Conservation (phyloP, 805 yeast genomes). For the Scheffersomyces amazonensis region DNA sequence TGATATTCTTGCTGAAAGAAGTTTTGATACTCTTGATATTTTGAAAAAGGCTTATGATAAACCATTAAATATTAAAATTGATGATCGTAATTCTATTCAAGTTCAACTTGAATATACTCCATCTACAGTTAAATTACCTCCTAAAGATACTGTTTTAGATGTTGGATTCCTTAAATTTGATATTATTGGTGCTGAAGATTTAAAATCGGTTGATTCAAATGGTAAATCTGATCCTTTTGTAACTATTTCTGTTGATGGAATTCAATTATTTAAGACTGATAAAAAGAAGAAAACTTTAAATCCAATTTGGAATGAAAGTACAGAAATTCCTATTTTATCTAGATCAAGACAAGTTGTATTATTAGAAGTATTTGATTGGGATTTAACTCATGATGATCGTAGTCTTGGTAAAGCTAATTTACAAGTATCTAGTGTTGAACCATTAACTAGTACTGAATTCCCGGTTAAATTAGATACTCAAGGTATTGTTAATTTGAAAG, state of each 20-base stretch:
- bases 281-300: constrained; percentile 62
- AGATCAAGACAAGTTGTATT: constrained; percentile 51
- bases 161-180: constrained; percentile 63
- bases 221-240: constrained; percentile 78
- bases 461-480: constrained; percentile 57
- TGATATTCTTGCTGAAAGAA: constrained; percentile 51
- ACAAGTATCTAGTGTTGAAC: constrained; percentile 49
- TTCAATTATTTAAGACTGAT: constrained; percentile 54
- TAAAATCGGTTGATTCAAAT: constrained; percentile 62
- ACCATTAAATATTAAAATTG: constrained; percentile 46
- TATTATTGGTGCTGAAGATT: constrained; percentile 51
- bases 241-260: constrained; percentile 51
- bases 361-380: constrained; percentile 70
- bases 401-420: constrained; percentile 51
- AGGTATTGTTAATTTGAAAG: constrained; percentile 56
- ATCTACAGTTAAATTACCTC: constrained; percentile 48
- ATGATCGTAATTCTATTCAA: constrained; percentile 34
- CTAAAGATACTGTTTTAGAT: constrained; percentile 61
- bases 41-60: constrained; percentile 45
- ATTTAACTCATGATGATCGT: constrained; percentile 68
- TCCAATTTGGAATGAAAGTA: constrained; percentile 75
- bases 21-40: constrained; percentile 51
- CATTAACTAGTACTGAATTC: constrained; percentile 43
- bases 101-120: constrained; percentile 64
- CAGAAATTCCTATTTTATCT: constrained; percentile 59